A percentile compares a stretch with the other conserved stretches of the same genome.
These are phyloP conservation scores for Calonectria honghensis DNA, from an alignment of 2,329 filamentous ascomycete genomes.

Conservation along the genomic window DNA sequence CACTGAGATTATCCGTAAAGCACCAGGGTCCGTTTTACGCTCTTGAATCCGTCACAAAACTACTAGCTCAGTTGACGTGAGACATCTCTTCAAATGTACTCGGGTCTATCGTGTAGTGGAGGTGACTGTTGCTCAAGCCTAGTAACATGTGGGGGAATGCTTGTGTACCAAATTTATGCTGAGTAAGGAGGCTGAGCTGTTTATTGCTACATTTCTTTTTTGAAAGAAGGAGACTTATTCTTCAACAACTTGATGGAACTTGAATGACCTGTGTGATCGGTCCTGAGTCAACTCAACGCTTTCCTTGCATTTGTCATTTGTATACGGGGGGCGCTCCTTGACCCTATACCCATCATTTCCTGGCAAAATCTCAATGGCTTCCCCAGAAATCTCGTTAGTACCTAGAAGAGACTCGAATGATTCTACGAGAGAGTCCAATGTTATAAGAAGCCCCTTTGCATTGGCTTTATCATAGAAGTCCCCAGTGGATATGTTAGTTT, in stretches of 20 bases:
- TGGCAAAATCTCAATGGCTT: conserved; percentile 30
- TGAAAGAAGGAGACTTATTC: neutral
- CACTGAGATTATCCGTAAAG: no score
- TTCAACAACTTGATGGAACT: conserved; percentile 23
- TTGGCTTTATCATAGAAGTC: conserved; percentile 28
- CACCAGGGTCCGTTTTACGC: no score
- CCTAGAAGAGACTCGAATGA: conserved; percentile 23
- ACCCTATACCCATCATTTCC: conserved; percentile 24
- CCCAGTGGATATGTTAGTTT: conserved; percentile 23
- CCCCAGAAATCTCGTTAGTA: conserved; percentile 4
- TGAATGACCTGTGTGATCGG: conserved; percentile 13
- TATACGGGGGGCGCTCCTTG: conserved; percentile 22
- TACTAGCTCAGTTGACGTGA: no score
- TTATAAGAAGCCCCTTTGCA: conserved; percentile 18
- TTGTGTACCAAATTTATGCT: neutral
- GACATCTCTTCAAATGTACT: no score
- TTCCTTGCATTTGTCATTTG: conserved; percentile 20
- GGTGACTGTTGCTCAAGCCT: no score
- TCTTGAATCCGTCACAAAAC: no score
- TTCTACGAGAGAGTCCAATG: neutral
- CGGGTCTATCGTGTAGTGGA: no score
- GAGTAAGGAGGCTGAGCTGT: neutral
- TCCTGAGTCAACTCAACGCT: conserved; percentile 19
- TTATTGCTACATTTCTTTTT: neutral
- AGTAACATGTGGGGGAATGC: no score